A percentile compares a stretch with the other conserved stretches of the same genome.
Evolutionary conservation across 2,329 filamentous ascomycete species (phyloP).

Genomic region (Penicillium hesseltinei): DNA sequence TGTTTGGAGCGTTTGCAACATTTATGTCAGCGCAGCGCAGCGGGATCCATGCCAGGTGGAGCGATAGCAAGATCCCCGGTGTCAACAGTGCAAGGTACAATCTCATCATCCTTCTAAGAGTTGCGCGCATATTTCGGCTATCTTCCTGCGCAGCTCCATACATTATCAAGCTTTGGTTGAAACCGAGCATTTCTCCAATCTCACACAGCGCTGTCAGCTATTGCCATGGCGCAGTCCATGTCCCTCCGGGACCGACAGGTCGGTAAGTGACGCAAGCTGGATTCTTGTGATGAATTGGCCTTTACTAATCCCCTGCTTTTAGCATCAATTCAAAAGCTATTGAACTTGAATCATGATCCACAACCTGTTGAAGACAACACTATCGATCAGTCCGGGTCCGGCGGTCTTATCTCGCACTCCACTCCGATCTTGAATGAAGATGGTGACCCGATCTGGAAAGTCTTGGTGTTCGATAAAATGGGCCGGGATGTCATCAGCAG

Average conservation of each 20-base stretch:
- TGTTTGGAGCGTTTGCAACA: slow-evolving; percentile 21
- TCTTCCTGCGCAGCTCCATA: slow-evolving; percentile 3
- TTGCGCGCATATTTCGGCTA: neutral
- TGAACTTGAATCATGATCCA: slow-evolving; percentile 82
- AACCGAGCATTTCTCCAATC: slow-evolving; percentile 15
- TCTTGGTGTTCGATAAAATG: slow-evolving; percentile 88
- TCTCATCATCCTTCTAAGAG: neutral
- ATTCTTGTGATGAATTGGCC: neutral
- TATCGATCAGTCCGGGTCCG: slow-evolving; percentile 63
- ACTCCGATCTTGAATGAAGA: slow-evolving; percentile 81
- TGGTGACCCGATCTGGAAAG: slow-evolving; percentile 95
- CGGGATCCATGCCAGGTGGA: slow-evolving; percentile 33
- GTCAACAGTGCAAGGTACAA: slow-evolving; percentile 15
- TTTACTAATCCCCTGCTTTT: slow-evolving; percentile 14
- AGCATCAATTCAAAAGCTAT: slow-evolving; percentile 92
- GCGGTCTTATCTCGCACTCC: slow-evolving; percentile 60
- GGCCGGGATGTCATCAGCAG: slow-evolving; percentile 96
- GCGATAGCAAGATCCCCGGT: slow-evolving; percentile 14
- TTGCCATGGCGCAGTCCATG: slow-evolving; percentile 55
- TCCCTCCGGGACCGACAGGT: slow-evolving; percentile 71
- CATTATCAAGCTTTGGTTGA: slow-evolving; percentile 23
- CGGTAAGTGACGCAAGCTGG: slow-evolving; percentile 49
- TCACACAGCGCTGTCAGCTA: slow-evolving; percentile 13
- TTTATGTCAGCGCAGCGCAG: slow-evolving; percentile 29
- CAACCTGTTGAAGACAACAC: slow-evolving; percentile 55